Evolutionary conservation across 2,329 filamentous ascomycete genomes (phyloP).

Genomic region (Thelonectria blattea): DNA sequence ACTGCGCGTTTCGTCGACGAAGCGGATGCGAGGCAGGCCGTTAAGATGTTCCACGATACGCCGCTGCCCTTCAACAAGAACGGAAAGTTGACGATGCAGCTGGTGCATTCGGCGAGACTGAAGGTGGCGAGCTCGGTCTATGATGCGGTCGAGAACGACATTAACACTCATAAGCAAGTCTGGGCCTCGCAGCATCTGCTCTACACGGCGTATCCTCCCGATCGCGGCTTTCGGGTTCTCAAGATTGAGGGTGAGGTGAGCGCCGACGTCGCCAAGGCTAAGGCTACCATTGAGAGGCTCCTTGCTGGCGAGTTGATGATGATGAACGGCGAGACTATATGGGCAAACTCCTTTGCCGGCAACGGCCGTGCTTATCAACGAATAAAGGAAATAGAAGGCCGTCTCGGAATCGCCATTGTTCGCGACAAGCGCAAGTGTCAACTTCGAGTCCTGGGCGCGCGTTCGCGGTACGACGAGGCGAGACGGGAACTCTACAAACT

Average conservation of each 20-base stretch:
- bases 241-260: slow-evolving; percentile 21
- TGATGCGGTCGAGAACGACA: slow-evolving; percentile 36
- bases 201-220: not conserved
- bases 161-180: slow-evolving; percentile 33
- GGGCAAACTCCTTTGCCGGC: slow-evolving; percentile 5
- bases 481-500: not conserved
- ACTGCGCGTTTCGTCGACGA: slow-evolving; percentile 47
- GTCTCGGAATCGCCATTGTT: slow-evolving; percentile 17
- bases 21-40: slow-evolving; percentile 44
- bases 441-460: slow-evolving; percentile 19
- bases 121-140: slow-evolving; percentile 46
- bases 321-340: slow-evolving; percentile 9
- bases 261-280: slow-evolving; percentile 5
- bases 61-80: slow-evolving; percentile 39
- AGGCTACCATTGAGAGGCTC: slow-evolving; percentile 10
- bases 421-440: slow-evolving; percentile 11
- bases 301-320: slow-evolving; percentile 16
- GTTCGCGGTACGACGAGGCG: not conserved
- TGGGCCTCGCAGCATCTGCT: slow-evolving; percentile 41
- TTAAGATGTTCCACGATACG: slow-evolving; percentile 39
- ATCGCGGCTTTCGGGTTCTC: slow-evolving; percentile 28
- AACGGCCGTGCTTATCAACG: not conserved
- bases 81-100: slow-evolving; percentile 45
- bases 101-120: slow-evolving; percentile 46
- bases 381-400: slow-evolving; percentile 9